Percentiles rank a stretch among this genome's conserved stretches.
Evolutionary conservation across 2,329 filamentous ascomycete species (phyloP).

Genomic region (Lecanicillium sp.): DNA sequence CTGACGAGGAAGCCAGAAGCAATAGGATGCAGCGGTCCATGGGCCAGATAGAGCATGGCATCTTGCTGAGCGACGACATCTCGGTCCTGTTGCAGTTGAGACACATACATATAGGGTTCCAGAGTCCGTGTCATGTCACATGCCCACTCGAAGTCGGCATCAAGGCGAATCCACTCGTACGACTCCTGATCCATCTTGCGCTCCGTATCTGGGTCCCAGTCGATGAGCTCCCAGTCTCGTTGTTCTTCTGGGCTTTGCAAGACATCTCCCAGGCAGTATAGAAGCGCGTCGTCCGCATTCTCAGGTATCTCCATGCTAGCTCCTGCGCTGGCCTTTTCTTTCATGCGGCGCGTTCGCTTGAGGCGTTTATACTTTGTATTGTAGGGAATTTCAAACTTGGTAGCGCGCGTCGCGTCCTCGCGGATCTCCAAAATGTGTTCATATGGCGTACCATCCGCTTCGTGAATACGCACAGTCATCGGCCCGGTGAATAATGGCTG

Average conservation of each 20-base stretch:
- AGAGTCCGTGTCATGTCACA: conserved; percentile 75
- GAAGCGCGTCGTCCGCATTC: conserved; percentile 69
- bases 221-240: conserved; percentile 72
- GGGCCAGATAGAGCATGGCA: conserved; percentile 66
- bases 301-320: conserved; percentile 53
- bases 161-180: conserved; percentile 97
- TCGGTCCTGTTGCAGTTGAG: conserved; percentile 91
- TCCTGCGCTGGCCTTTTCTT: conserved; percentile 57
- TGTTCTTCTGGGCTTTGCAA: conserved; percentile 77
- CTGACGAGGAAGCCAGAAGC: conserved; percentile 84
- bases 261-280: conserved; percentile 90
- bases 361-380: conserved; percentile 98
- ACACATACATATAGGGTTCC: conserved; percentile 95
- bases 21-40: conserved; percentile 63
- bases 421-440: conserved; percentile 97
- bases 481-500: conserved; percentile 86
- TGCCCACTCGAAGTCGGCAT: conserved; percentile 98
- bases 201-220: conserved; percentile 87
- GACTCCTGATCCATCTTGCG: conserved; percentile 89
- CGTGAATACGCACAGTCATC: conserved; percentile 96
- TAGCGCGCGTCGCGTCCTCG: conserved; percentile 65
- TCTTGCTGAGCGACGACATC: conserved; percentile 86
- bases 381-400: conserved; percentile 90
- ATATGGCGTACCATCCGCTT: conserved; percentile 95
- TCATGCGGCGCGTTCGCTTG: conserved; percentile 77